Evolutionary conservation across 2,329 filamentous ascomycete species (phyloP).

Genomic region (Fusarium gaditjirri): DNA sequence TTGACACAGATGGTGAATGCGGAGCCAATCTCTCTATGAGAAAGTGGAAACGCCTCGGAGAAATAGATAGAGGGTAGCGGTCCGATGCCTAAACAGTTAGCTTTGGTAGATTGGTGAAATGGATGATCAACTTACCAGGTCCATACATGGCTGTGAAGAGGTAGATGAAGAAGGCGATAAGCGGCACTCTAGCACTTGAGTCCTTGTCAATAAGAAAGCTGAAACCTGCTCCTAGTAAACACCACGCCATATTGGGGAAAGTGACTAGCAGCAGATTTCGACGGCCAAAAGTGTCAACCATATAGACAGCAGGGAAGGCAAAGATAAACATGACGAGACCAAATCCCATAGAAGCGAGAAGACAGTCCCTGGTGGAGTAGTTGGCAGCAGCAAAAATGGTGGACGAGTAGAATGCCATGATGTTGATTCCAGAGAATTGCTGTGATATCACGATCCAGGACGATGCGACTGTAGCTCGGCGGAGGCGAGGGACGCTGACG

Average conservation of each 20-base stretch:
- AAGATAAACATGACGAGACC: slow-evolving; percentile 65
- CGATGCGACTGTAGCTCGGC: slow-evolving; percentile 53
- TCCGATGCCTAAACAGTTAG: slow-evolving; percentile 42
- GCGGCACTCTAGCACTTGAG: slow-evolving; percentile 53
- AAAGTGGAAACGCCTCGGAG: slow-evolving; percentile 65
- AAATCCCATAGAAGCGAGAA: slow-evolving; percentile 64
- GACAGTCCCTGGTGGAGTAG: slow-evolving; percentile 50
- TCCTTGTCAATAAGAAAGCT: slow-evolving; percentile 59
- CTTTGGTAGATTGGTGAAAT: fast-evolving
- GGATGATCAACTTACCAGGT: slow-evolving; percentile 44
- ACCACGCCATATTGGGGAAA: slow-evolving; percentile 48
- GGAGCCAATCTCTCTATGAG: slow-evolving; percentile 57
- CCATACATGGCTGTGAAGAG: slow-evolving; percentile 59
- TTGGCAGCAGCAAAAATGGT: slow-evolving; percentile 61
- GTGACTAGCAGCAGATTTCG: slow-evolving; percentile 54
- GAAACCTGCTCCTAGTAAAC: slow-evolving; percentile 49
- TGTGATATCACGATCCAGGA: slow-evolving; percentile 48
- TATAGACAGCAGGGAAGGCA: slow-evolving; percentile 63
- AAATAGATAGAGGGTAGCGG: slow-evolving; percentile 57
- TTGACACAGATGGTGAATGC: slow-evolving; percentile 48
- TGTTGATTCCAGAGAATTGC: slow-evolving; percentile 38
- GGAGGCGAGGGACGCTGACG: slow-evolving; percentile 58
- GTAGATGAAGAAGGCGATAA: slow-evolving; percentile 63
- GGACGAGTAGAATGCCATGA: slow-evolving; percentile 61
- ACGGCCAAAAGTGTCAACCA: slow-evolving; percentile 64